Conservation (phyloP, 345 rosid species). For the Camelina laxa region DNA sequence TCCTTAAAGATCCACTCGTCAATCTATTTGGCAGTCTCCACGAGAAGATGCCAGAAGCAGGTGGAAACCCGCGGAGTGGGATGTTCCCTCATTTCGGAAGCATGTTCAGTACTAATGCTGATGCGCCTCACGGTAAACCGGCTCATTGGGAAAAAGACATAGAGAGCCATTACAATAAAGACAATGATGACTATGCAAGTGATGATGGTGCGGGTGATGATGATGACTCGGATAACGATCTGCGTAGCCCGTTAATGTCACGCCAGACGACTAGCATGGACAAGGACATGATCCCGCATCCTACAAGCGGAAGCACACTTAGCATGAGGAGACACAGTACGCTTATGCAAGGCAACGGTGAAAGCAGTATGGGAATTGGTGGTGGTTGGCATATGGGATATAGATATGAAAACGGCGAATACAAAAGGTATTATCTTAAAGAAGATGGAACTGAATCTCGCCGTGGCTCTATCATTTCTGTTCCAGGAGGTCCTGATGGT, state of each 20-base stretch:
- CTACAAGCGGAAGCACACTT: slow-evolving; percentile 63
- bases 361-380: slow-evolving; percentile 83
- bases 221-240: slow-evolving; percentile 73
- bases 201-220: slow-evolving; percentile 61
- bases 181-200: slow-evolving; percentile 63
- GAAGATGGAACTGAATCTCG: slow-evolving; percentile 77
- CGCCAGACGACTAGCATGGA: slow-evolving; percentile 87
- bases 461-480: slow-evolving; percentile 78
- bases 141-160: slow-evolving; percentile 68
- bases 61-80: slow-evolving; percentile 79
- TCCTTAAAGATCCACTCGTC: slow-evolving; percentile 92
- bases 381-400: slow-evolving; percentile 99
- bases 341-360: slow-evolving; percentile 67
- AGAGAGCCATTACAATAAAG: slow-evolving; percentile 75
- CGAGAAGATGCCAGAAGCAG: slow-evolving; percentile 83
- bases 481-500: slow-evolving; percentile 65
- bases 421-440: slow-evolving; percentile 83
- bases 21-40: slow-evolving; percentile 88
- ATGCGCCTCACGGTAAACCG: slow-evolving; percentile 61
- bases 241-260: slow-evolving; percentile 86
- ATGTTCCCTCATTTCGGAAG: slow-evolving; percentile 87
- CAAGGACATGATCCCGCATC: slow-evolving; percentile 67
- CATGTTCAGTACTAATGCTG: slow-evolving; percentile 75
- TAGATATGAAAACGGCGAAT: slow-evolving; percentile 80
- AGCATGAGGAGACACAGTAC: slow-evolving; percentile 77